Percentiles rank a stretch among this genome's conserved stretches.
Conservation (phyloP, 164 flowering plant species). For the Kingdonia uniflora region DNA sequence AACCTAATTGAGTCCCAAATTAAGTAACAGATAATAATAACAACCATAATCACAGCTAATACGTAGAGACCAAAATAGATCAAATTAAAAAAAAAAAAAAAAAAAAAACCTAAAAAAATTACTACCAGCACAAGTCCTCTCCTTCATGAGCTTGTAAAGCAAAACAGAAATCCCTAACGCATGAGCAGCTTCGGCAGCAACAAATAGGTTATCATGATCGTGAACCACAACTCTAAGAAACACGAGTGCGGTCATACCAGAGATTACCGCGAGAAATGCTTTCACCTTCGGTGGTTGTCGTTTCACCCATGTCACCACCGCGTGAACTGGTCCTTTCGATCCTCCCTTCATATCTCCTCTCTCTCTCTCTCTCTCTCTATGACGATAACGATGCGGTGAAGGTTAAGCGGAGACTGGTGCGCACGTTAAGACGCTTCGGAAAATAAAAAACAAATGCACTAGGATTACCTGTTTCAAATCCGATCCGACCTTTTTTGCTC, state of each 20-base stretch:
- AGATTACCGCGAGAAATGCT: slow-evolving; percentile 20
- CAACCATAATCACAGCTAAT: too few relatives aligned
- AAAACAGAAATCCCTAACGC: slow-evolving; percentile 29
- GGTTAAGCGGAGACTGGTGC: too few relatives aligned
- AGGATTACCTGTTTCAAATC: too few relatives aligned
- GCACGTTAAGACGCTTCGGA: too few relatives aligned
- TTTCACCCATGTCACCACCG: slow-evolving; percentile 23
- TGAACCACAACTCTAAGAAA: slow-evolving; percentile 22
- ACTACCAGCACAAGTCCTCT: slow-evolving; percentile 27
- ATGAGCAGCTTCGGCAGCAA: slow-evolving; percentile 29
- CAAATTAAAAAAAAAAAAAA: too few relatives aligned
- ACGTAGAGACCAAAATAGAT: too few relatives aligned
- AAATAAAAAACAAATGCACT: too few relatives aligned
- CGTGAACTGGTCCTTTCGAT: slow-evolving; percentile 13
- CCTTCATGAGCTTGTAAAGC: slow-evolving; percentile 28
- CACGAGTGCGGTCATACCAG: slow-evolving; percentile 23
- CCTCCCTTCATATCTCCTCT: too few relatives aligned
- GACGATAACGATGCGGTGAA: background rate
- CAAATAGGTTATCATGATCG: slow-evolving; percentile 32
- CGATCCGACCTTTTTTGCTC: too few relatives aligned
- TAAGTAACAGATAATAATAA: too few relatives aligned
- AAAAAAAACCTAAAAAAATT: too few relatives aligned
- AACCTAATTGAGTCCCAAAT: too few relatives aligned
- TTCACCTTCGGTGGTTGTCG: slow-evolving; percentile 30
- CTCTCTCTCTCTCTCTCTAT: slow-evolving; percentile 5